phyloP scores from a whole-genome alignment of 495 filamentous ascomycete genomes.

The Hypoxylon intermedium region DNA sequence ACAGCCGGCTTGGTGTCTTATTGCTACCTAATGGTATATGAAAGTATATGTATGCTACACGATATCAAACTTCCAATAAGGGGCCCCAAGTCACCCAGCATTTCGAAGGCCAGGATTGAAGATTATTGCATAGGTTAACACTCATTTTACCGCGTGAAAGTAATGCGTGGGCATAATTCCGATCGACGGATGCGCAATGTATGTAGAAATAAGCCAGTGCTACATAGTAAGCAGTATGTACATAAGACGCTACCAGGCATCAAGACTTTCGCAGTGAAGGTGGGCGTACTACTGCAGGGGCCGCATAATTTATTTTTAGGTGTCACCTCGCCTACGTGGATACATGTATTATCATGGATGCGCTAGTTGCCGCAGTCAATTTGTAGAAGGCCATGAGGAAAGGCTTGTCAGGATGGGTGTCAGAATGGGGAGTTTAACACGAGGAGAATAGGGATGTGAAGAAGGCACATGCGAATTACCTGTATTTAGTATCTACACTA shows the following conservation, averaged over 20 bases:
- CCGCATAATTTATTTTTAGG: conserved; percentile 18
- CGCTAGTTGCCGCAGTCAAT: background rate
- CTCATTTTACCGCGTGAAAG: conserved; percentile 3
- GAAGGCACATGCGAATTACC: too few species aligned
- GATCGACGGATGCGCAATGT: conserved; percentile 5
- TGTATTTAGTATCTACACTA: too few species aligned
- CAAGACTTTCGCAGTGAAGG: conserved; percentile 7
- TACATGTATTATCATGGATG: background rate
- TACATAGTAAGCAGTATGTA: background rate
- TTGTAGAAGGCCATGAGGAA: background rate
- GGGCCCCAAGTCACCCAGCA: background rate
- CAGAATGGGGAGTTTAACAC: background rate
- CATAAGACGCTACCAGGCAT: too few species aligned
- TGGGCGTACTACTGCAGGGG: conserved; percentile 17
- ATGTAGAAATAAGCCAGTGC: too few species aligned
- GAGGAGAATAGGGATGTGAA: background rate
- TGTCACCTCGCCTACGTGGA: background rate
- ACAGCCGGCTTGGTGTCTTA: conserved; percentile 13
- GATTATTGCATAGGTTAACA: conserved; percentile 1
- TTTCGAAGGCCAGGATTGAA: conserved; percentile 6
- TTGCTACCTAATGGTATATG: background rate
- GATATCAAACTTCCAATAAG: too few species aligned
- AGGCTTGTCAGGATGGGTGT: background rate
- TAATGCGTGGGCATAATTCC: conserved; percentile 13
- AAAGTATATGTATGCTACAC: background rate